phyloP scores from a whole-genome alignment of 768 basidiomycete species.

The Suillus lakei region DNA sequence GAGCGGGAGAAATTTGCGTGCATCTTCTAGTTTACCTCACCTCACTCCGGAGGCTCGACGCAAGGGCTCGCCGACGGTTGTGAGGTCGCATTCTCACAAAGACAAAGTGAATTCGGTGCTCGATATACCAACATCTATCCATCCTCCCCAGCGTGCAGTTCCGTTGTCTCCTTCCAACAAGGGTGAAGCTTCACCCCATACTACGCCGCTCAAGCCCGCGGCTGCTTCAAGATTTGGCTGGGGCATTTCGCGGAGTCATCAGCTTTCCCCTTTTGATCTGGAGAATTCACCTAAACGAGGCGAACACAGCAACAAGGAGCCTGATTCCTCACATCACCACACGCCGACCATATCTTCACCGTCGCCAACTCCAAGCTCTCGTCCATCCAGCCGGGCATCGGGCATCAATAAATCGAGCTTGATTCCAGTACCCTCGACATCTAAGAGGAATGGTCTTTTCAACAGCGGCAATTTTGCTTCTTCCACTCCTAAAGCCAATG shows the following conservation, averaged over 20 bases:
- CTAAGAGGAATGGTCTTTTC: constrained; percentile 30
- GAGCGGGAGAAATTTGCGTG: constrained; percentile 17
- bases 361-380: constrained; percentile 31
- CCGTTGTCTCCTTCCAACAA: not conserved
- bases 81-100: not conserved
- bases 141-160: not conserved
- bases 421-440: constrained; percentile 50
- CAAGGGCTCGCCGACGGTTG: not conserved
- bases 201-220: constrained; percentile 25
- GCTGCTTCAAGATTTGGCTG: constrained; percentile 41
- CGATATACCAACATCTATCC: not conserved
- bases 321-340: constrained; percentile 8
- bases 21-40: constrained; percentile 24
- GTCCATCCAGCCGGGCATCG: constrained; percentile 30
- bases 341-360: constrained; percentile 16
- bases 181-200: not conserved
- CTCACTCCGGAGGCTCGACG: constrained; percentile 5
- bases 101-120: not conserved
- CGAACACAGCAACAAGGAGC: not conserved
- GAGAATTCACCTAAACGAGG: constrained; percentile 28
- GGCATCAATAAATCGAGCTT: constrained; percentile 37
- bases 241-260: constrained; percentile 41
- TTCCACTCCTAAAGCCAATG: constrained; percentile 9
- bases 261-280: constrained; percentile 46
- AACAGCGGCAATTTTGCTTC: constrained; percentile 15